phyloP scores from a whole-genome alignment of 2,329 filamentous ascomycete genomes.

The Xylaria sp. region DNA sequence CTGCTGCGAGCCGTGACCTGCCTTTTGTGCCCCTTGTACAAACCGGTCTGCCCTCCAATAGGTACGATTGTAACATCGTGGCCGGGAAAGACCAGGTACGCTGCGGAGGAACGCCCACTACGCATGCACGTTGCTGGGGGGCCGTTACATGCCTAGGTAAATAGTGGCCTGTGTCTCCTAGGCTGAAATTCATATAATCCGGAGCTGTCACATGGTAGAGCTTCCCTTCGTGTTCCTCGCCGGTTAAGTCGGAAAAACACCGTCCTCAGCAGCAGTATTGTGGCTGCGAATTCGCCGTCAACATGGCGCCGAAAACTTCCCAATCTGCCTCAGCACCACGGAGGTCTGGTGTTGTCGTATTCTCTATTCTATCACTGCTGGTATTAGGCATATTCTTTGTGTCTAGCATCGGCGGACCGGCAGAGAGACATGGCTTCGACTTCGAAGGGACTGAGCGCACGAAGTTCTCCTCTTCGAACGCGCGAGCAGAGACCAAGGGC shows the following conservation, averaged over 20 bases:
- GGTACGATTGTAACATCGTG: slow-evolving; percentile 21
- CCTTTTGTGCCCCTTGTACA: slow-evolving; percentile 20
- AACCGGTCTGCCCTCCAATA: slow-evolving; percentile 2
- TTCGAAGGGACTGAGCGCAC: slow-evolving; percentile 36
- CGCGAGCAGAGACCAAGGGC: slow-evolving; percentile 46
- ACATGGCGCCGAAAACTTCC: slow-evolving; percentile 39
- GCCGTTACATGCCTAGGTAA: background rate
- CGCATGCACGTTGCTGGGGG: slow-evolving; percentile 6
- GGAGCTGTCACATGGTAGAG: slow-evolving; percentile 9
- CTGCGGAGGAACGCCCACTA: slow-evolving; percentile 10
- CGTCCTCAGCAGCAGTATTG: slow-evolving; percentile 17
- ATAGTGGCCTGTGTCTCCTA: background rate
- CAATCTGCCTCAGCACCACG: slow-evolving; percentile 40
- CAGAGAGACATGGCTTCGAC: slow-evolving; percentile 35
- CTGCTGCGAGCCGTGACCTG: slow-evolving; percentile 18
- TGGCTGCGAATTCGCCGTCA: slow-evolving; percentile 25
- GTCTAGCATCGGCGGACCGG: slow-evolving; percentile 36
- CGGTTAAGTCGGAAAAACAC: slow-evolving; percentile 11
- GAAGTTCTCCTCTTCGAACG: slow-evolving; percentile 31
- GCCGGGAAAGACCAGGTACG: background rate
- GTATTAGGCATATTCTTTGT: slow-evolving; percentile 50
- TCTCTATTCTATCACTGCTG: slow-evolving; percentile 51
- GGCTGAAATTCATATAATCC: slow-evolving; percentile 32
- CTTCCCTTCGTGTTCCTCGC: slow-evolving; percentile 11
- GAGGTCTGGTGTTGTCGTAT: slow-evolving; percentile 43